A percentile compares a stretch with the other conserved stretches of the same genome.
Evolutionary conservation across 805 yeast genomes (phyloP).

Genomic region (Candida wancherniae): DNA sequence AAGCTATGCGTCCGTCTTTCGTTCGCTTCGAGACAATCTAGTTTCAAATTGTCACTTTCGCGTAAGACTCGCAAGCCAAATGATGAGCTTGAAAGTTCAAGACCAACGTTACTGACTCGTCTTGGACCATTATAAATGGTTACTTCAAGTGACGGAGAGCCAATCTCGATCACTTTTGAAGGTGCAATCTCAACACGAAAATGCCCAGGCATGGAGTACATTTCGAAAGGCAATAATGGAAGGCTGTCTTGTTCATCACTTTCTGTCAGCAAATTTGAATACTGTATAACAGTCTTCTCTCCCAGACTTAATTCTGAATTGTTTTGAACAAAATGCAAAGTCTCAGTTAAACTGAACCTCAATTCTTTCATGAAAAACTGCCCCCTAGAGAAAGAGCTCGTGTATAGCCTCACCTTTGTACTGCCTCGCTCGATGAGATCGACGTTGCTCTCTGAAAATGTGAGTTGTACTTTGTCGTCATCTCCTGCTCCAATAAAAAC

Average conservation of each 20-base stretch:
- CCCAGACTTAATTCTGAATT: background rate
- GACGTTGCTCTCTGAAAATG: constrained; percentile 10
- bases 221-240: no score
- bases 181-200: constrained; percentile 25
- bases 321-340: constrained; percentile 1
- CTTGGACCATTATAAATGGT: constrained; percentile 26
- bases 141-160: constrained; percentile 23
- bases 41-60: background rate
- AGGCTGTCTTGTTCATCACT: no score
- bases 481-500: constrained; percentile 18
- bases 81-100: constrained; percentile 8
- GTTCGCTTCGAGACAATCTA: constrained; percentile 2
- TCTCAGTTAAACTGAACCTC: constrained; percentile 7
- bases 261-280: no score
- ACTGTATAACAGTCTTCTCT: constrained; percentile 11
- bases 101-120: constrained; percentile 17
- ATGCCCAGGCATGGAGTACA: no score
- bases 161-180: constrained; percentile 25
- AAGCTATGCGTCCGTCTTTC: constrained; percentile 22
- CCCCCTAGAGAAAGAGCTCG: constrained; percentile 5
- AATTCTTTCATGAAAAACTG: constrained; percentile 3
- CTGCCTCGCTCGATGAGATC: constrained; percentile 4
- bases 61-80: constrained; percentile 16
- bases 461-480: constrained; percentile 3
- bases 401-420: constrained; percentile 7